These are phyloP conservation scores for Durusdinium trenchii DNA, from an alignment of 73 alveolate species.

Conservation along the genomic window DNA sequence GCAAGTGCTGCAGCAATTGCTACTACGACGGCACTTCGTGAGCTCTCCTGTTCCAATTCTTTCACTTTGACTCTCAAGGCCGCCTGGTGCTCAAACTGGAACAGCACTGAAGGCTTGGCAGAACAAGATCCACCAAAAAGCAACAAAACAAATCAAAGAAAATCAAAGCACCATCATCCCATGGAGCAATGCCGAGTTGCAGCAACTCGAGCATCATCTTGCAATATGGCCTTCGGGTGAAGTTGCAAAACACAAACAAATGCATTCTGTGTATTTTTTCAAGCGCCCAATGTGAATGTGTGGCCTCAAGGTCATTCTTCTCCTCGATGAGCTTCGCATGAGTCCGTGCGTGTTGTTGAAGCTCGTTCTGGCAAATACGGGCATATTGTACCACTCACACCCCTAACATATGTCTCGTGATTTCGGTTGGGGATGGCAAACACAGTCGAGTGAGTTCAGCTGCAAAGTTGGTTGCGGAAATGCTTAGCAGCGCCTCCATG, in stretches of 20 bases:
- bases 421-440: too few relatives aligned
- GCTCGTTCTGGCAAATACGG: conserved; percentile 83
- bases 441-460: too few relatives aligned
- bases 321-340: conserved; percentile 90
- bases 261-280: neutral
- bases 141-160: neutral
- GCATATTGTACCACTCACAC: too few relatives aligned
- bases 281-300: neutral
- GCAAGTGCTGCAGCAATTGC: too few relatives aligned
- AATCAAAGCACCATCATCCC: neutral
- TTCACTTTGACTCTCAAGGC: conserved; percentile 46
- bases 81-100: neutral
- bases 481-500: conserved; percentile 60
- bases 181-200: neutral
- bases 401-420: too few relatives aligned
- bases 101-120: neutral
- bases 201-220: conserved; percentile 38
- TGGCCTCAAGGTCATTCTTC: conserved; percentile 56
- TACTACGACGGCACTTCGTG: too few relatives aligned
- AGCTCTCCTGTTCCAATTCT: conserved; percentile 36
- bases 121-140: too few relatives aligned
- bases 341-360: conserved; percentile 72
- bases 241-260: neutral
- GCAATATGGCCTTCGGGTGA: neutral
- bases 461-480: too few relatives aligned